A percentile compares a stretch with the other conserved stretches of the same genome.
Conservation (phyloP, 2,329 filamentous ascomycete species). For the Penicillium concentricum region DNA sequence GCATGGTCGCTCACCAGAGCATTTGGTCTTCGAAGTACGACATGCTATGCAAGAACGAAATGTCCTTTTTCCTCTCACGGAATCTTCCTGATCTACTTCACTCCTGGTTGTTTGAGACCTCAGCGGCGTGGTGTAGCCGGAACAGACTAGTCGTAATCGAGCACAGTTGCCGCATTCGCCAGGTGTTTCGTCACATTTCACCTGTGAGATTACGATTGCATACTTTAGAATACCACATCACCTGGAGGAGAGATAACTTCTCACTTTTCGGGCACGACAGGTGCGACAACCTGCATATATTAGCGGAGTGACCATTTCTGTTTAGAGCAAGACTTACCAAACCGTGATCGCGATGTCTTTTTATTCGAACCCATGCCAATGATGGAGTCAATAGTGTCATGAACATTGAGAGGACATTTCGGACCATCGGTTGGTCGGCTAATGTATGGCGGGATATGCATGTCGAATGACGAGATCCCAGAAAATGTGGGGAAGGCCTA, state of each 20-base stretch:
- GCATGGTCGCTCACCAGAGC: conserved; percentile 22
- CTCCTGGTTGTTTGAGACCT: not conserved
- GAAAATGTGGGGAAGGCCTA: not conserved
- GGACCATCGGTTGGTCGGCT: not conserved
- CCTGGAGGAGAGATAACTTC: not conserved
- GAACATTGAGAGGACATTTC: not conserved
- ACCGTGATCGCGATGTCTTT: conserved; percentile 19
- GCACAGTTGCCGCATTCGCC: conserved; percentile 21
- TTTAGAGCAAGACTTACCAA: conserved; percentile 11
- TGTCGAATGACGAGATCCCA: not conserved
- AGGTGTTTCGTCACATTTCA: conserved; percentile 22
- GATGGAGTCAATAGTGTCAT: not conserved
- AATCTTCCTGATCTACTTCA: not conserved
- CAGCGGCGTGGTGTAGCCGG: conserved; percentile 15
- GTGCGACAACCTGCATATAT: conserved; percentile 18
- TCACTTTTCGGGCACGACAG: conserved; percentile 24
- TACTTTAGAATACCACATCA: not conserved
- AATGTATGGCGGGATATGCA: conserved; percentile 1
- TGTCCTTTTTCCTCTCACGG: conserved; percentile 15
- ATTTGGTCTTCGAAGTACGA: conserved; percentile 23
- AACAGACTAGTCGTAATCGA: conserved; percentile 20
- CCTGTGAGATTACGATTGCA: conserved; percentile 2
- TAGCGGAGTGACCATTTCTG: not conserved
- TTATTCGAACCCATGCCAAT: conserved; percentile 5
- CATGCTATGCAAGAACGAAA: conserved; percentile 21